A percentile compares a stretch with the other conserved stretches of the same genome.
phyloP scores from a whole-genome alignment of 2,329 filamentous ascomycete genomes.

The Colletotrichum plurivorum region DNA sequence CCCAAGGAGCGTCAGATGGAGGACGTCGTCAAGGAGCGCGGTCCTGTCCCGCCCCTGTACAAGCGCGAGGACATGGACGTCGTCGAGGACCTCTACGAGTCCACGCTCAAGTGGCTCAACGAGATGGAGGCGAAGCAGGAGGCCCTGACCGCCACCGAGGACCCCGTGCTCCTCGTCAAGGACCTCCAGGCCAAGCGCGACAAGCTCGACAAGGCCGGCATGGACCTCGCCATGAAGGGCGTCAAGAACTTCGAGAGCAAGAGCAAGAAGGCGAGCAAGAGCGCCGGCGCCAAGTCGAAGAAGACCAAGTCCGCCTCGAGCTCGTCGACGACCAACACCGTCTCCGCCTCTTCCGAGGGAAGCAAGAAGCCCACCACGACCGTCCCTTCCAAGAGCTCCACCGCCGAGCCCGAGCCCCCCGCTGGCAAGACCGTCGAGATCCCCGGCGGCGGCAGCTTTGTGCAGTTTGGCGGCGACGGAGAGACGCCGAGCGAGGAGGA shows the following conservation, averaged over 20 bases:
- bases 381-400: constrained; percentile 45
- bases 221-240: constrained; percentile 79
- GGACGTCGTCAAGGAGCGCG: constrained; percentile 59
- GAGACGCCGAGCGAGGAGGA: constrained; percentile 58
- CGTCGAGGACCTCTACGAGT: constrained; percentile 73
- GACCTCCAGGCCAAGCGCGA: constrained; percentile 79
- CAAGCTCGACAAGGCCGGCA: constrained; percentile 78
- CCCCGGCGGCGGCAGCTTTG: constrained; percentile 51
- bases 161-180: constrained; percentile 80
- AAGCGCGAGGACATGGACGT: constrained; percentile 78
- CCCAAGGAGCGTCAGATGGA: constrained; percentile 61
- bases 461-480: constrained; percentile 44
- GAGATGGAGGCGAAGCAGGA: constrained; percentile 80
- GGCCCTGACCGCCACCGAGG: constrained; percentile 76
- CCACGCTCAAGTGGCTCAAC: constrained; percentile 80
- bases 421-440: constrained; percentile 57
- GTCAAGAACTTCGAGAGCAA: constrained; percentile 69
- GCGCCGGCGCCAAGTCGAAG: constrained; percentile 54
- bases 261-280: constrained; percentile 57
- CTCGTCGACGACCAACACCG: constrained; percentile 56
- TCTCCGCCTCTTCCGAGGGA: constrained; percentile 44
- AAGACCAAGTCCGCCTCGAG: constrained; percentile 61
- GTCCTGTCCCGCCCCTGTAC: constrained; percentile 77
- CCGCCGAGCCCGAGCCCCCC: constrained; percentile 47
- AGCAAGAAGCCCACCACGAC: constrained; percentile 55